phyloP scores from a whole-genome alignment of 257 asterid genomes.

The Nicotiana undulata region DNA sequence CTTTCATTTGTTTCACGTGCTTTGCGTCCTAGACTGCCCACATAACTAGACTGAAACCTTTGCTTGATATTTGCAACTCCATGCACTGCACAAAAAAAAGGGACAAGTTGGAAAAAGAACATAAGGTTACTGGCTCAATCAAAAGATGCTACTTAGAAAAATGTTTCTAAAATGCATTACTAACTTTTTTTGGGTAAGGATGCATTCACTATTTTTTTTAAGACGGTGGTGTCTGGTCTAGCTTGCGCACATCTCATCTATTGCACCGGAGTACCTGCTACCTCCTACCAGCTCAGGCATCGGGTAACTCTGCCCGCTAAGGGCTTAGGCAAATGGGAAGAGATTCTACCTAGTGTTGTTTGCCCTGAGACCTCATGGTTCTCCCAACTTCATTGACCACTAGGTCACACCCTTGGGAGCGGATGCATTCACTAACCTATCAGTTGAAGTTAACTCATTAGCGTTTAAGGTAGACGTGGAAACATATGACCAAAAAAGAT shows the following conservation, averaged over 20 bases:
- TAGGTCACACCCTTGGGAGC: not conserved
- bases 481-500: not conserved
- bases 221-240: no score
- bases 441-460: not conserved
- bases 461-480: not conserved
- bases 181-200: not conserved
- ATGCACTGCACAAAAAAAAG: conserved; percentile 29
- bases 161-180: not conserved
- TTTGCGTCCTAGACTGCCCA: conserved; percentile 69
- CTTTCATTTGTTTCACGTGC: conserved; percentile 52
- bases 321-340: no score
- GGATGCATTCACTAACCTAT: not conserved
- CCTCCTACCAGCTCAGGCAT: no score
- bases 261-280: no score
- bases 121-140: not conserved
- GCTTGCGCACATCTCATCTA: no score
- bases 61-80: conserved; percentile 24
- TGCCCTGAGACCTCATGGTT: no score
- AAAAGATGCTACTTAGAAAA: not conserved
- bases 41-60: conserved; percentile 46
- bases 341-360: no score
- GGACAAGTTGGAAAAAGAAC: not conserved
- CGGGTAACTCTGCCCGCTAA: no score
- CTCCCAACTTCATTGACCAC: no score
- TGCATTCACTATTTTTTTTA: not conserved